Evolutionary conservation across 192 early-diverging fungal genomes (phyloP), one percentile per base, ranked within the genome.

Genomic region (Spizellomyces punctatus): DNA sequence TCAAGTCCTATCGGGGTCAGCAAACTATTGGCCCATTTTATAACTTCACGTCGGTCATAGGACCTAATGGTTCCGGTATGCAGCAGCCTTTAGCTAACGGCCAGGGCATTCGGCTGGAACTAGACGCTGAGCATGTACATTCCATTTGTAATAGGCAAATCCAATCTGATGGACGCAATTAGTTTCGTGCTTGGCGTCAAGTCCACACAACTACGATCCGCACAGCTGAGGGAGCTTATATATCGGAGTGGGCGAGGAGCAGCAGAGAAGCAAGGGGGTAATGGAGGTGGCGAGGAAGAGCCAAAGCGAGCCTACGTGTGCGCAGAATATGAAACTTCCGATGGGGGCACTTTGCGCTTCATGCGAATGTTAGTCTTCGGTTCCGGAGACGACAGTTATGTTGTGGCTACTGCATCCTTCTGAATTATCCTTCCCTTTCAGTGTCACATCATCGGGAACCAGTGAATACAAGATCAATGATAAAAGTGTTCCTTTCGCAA

Each of bases 141-240:
- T 16, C 27, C 27, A 36, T 36, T 36, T 36, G 27, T 36, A 36
- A 36, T 42, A 93, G 91, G 95, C 14, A 99, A 99, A 79, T 98
- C 95, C 17, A 99, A 99, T 75, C 83, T 98, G 19, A 99, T 99
- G 96, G 98, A 99, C 76, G 98, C 98, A 47, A 96, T 99, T 74
- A 93, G 91, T 42, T 99, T 99, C 86, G 98, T 99, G 2, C 85
- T 99, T 21, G 98, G 98, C 42, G 90, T 99, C 62, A 91, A 95
- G 57, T 94, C 94, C 6, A 62, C 86, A n/a, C 94, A 98, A 48
- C 80, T 99, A 67, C 91, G 98, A 8, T 98, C 95, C 1, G 76
- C 90, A 14, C 89, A 94, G 27, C 84, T 99, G 44, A 85, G 88
- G 62, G 96, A 99, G 47, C 83, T 99, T 36, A 92, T 99, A 12